Percentiles rank a stretch among this genome's conserved stretches.
Evolutionary conservation across 208 protist genomes (phyloP).

Genomic region (Porcisia deanei): DNA sequence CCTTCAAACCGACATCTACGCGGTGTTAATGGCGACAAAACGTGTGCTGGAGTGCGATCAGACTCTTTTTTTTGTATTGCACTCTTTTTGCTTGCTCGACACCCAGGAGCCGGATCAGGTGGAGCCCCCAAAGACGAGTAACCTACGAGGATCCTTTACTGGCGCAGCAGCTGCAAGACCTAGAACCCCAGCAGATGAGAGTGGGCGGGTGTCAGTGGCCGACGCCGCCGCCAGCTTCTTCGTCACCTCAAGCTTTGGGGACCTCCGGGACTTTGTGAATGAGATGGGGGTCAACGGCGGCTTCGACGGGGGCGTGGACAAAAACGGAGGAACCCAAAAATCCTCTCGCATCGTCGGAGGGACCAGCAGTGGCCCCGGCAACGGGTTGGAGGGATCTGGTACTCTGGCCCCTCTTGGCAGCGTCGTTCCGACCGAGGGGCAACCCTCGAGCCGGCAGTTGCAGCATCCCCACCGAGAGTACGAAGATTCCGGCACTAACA

Average conservation of each 20-base stretch:
- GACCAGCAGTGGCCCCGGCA: slow-evolving; percentile 5
- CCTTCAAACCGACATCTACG: slow-evolving; percentile 31
- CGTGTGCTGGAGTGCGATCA: slow-evolving; percentile 34
- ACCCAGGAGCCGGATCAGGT: background rate
- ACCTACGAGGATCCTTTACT: background rate
- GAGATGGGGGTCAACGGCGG: slow-evolving; percentile 3
- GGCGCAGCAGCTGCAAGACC: background rate
- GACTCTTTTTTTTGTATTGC: slow-evolving; percentile 32
- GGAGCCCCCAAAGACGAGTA: background rate
- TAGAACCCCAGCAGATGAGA: background rate
- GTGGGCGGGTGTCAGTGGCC: slow-evolving; percentile 2
- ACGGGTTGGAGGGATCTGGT: slow-evolving; percentile 4
- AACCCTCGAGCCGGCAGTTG: background rate
- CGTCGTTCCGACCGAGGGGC: background rate
- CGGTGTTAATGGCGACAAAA: slow-evolving; percentile 19
- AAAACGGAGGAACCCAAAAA: slow-evolving; percentile 12
- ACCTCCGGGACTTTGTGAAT: slow-evolving; percentile 23
- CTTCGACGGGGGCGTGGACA: background rate
- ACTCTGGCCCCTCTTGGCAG: background rate
- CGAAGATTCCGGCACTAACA: background rate
- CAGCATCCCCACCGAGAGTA: background rate
- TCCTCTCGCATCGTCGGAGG: background rate
- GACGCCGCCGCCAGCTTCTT: slow-evolving; percentile 31
- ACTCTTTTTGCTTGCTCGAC: slow-evolving; percentile 31
- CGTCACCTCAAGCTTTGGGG: slow-evolving; percentile 27